Percentiles rank a stretch among this genome's conserved stretches.
phyloP scores from a whole-genome alignment of 768 basidiomycete species.

The Podaxis rugospora region DNA sequence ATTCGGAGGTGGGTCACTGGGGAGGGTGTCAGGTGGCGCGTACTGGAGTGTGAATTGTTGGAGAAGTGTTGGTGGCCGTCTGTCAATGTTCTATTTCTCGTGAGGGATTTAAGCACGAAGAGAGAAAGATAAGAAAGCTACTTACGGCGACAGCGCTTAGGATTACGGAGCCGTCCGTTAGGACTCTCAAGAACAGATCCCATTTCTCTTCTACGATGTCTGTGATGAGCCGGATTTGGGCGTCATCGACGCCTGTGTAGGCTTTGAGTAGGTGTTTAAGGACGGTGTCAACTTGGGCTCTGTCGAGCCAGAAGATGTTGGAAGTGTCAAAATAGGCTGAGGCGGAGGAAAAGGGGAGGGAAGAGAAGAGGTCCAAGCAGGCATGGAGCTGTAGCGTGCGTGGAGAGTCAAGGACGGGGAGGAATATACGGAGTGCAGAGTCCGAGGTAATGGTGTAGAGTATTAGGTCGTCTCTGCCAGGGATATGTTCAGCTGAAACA shows the following conservation, averaged over 20 bases:
- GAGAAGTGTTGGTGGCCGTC: conserved; percentile 80
- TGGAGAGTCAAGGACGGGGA: conserved; percentile 85
- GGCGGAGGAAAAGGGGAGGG: conserved; percentile 38
- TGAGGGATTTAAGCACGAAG: neutral
- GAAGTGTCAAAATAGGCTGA: conserved; percentile 35
- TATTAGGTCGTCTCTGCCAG: conserved; percentile 62
- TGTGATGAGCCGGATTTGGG: conserved; percentile 41
- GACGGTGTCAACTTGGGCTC: conserved; percentile 48
- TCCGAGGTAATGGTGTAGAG: conserved; percentile 84
- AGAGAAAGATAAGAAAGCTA: conserved; percentile 7
- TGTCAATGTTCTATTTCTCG: conserved; percentile 71
- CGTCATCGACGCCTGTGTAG: conserved; percentile 36
- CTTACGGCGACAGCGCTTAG: conserved; percentile 72
- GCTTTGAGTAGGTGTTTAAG: conserved; percentile 38
- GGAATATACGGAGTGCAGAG: conserved; percentile 77
- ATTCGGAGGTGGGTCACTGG: conserved; percentile 48
- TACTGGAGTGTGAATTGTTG: conserved; percentile 70
- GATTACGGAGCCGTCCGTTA: conserved; percentile 69
- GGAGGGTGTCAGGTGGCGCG: conserved; percentile 48
- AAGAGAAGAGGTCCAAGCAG: conserved; percentile 67
- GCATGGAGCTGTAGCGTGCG: conserved; percentile 82
- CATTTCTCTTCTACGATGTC: conserved; percentile 70
- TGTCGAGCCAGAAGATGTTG: conserved; percentile 66
- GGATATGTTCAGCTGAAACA: neutral
- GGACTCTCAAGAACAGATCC: conserved; percentile 75